Percentiles rank a stretch among this genome's conserved stretches.
Conservation (phyloP, 352 stramenopile genomes). For the Pythium insidiosum region DNA sequence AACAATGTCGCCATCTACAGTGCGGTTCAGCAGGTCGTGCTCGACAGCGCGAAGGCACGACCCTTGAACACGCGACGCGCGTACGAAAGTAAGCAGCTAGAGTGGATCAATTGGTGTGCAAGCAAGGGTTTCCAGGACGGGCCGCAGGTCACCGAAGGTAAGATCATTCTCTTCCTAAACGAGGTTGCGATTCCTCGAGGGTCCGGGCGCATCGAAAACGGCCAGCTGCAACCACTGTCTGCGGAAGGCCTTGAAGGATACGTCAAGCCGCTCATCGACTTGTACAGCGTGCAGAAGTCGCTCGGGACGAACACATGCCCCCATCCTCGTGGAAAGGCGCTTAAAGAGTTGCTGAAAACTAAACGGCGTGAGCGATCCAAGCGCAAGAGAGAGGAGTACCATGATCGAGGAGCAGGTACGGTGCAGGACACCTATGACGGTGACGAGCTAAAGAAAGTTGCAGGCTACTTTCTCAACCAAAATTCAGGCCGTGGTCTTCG, state of each 20-base stretch:
- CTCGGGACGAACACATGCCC: background rate
- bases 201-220: background rate
- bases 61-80: background rate
- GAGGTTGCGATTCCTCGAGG: conserved; percentile 1
- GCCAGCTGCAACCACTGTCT: background rate
- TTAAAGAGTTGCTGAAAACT: background rate
- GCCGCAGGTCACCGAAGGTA: background rate
- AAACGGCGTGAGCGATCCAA: background rate
- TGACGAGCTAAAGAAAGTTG: too few species aligned
- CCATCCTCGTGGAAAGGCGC: background rate
- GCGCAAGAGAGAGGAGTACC: conserved; percentile 1
- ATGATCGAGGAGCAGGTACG: background rate
- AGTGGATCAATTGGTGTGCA: background rate
- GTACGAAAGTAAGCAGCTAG: conserved; percentile 1
- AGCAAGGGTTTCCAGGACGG: background rate
- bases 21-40: too few species aligned
- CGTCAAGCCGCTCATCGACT: conserved; percentile 3
- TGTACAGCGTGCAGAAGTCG: conserved; percentile 1
- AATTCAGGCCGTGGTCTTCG: background rate
- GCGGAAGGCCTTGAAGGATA: conserved; percentile 6
- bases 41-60: too few species aligned
- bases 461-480: too few species aligned
- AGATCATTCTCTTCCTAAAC: background rate
- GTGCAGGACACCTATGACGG: background rate
- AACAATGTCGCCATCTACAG: too few species aligned